phyloP scores from a whole-genome alignment of 768 basidiomycete species.

The Agaricus sinodeliciosus region DNA sequence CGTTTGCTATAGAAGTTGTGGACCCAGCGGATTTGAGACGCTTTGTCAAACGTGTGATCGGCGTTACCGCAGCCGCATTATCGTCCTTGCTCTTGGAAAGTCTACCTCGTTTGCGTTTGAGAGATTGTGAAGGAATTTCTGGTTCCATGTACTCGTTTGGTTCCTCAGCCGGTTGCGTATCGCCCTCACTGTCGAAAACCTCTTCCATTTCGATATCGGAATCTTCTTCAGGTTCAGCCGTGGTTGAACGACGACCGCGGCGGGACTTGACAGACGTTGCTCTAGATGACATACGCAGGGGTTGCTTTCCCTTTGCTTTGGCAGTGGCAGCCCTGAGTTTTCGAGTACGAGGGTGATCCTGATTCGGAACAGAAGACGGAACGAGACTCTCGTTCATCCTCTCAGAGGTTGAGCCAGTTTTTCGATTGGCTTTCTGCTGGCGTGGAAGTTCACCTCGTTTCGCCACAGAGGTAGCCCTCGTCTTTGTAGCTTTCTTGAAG shows the following conservation, averaged over 20 bases:
- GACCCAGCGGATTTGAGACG: conserved; percentile 31
- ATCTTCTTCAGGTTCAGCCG: not conserved
- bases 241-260: conserved; percentile 4
- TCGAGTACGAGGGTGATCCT: conserved; percentile 25
- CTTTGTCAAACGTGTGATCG: conserved; percentile 28
- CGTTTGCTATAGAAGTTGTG: conserved; percentile 17
- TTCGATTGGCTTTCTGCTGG: not conserved
- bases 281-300: not conserved
- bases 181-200: conserved; percentile 1
- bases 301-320: conserved; percentile 5
- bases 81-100: conserved; percentile 18
- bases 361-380: conserved; percentile 57
- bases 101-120: conserved; percentile 15
- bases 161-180: conserved; percentile 10
- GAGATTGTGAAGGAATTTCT: conserved; percentile 8
- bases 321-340: conserved; percentile 1
- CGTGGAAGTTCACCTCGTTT: not conserved
- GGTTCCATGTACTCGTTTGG: conserved; percentile 12
- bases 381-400: conserved; percentile 31
- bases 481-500: not conserved
- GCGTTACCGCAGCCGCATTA: conserved; percentile 23
- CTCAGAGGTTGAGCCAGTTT: not conserved
- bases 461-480: not conserved
- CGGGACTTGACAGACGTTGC: not conserved
- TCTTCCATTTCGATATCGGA: conserved; percentile 12